These are phyloP conservation scores for Pelagomonas calceolata DNA, from an alignment of 108 stramenopile species.

Conservation along the genomic window DNA sequence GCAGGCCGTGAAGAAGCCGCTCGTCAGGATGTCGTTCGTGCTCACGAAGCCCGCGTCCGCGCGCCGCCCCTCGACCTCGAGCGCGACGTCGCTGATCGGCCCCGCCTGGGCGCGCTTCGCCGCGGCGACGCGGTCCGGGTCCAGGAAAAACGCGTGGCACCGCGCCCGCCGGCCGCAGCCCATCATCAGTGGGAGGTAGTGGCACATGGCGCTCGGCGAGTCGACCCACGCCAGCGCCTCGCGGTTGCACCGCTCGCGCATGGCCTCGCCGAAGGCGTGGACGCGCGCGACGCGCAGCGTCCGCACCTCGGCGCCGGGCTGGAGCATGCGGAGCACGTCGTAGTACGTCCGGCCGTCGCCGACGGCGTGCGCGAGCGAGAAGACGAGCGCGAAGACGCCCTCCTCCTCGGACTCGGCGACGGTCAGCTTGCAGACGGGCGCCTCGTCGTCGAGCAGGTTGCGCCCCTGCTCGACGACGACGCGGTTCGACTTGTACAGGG, in stretches of 20 bases:
- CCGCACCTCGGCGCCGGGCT: conserved; percentile 1
- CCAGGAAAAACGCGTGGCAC: conserved; percentile 3
- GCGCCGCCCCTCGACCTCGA: background rate
- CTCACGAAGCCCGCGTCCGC: conserved; percentile 1
- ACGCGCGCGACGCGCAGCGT: background rate
- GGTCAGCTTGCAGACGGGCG: background rate
- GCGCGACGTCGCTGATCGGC: background rate
- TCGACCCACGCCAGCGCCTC: conserved; percentile 10
- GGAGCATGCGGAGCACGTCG: conserved; percentile 9
- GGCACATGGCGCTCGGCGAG: background rate
- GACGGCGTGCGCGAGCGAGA: conserved; percentile 13
- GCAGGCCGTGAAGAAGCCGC: conserved; percentile 1
- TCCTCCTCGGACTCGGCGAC: background rate
- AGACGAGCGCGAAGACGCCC: conserved; percentile 6
- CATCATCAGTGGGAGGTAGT: background rate
- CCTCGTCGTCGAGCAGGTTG: background rate
- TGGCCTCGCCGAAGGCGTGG: conserved; percentile 2
- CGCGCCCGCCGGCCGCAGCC: background rate
- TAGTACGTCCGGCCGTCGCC: conserved; percentile 18
- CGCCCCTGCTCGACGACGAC: background rate
- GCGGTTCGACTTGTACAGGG: conserved; percentile 1
- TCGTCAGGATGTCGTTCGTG: conserved; percentile 15
- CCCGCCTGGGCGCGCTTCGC: background rate
- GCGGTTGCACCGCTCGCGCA: conserved; percentile 4
- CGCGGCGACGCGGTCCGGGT: background rate